Evolutionary conservation across 176 grass and related monocot genomes (phyloP).

Genomic region (Olyra latifolia): DNA sequence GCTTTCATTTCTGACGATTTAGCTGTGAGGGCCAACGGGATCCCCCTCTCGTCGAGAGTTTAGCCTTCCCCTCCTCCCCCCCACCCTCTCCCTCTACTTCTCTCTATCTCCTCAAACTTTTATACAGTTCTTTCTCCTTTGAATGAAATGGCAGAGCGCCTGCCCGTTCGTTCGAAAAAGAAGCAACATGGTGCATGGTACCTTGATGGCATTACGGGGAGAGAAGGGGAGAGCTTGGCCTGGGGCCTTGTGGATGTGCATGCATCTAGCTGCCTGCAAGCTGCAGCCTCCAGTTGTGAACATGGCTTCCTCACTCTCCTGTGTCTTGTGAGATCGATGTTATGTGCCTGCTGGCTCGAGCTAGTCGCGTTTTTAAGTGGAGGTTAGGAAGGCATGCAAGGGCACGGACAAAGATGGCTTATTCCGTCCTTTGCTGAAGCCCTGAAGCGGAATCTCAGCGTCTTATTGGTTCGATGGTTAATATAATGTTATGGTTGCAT

Average conservation of each 20-base stretch:
- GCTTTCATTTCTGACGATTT: no score
- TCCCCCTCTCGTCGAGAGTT: no score
- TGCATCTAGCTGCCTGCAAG: neutral
- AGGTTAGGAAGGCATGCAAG: neutral
- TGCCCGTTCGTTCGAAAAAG: no score
- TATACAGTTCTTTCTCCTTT: no score
- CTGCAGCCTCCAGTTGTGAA: neutral
- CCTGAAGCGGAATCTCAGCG: no score
- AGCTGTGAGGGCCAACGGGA: no score
- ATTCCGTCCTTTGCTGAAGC: neutral
- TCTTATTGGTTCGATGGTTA: no score
- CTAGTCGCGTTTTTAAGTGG: neutral
- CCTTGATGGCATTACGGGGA: conserved; percentile 17
- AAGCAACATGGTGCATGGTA: neutral
- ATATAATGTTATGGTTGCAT: no score
- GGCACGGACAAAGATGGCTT: neutral
- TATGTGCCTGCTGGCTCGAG: neutral
- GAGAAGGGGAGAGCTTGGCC: neutral
- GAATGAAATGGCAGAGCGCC: no score
- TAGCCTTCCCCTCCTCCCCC: no score
- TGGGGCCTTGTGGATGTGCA: neutral
- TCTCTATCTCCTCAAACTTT: no score
- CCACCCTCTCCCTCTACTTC: no score
- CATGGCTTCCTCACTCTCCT: neutral
- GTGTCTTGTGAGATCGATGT: neutral